Conservation (phyloP, 768 basidiomycete species). For the Tulasnella calospora region DNA sequence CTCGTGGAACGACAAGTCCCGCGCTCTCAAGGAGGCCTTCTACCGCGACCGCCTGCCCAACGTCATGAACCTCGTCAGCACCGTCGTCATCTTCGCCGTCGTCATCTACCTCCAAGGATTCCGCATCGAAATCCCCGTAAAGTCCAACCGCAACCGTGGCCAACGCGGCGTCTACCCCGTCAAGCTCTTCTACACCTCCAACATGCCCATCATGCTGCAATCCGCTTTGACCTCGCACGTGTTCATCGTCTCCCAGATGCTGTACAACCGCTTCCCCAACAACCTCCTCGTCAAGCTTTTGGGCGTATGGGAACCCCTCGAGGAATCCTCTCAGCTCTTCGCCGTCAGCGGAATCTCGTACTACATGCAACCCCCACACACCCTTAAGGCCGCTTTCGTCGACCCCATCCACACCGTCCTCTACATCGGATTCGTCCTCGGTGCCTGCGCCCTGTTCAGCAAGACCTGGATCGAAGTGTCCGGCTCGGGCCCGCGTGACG, state of each 20-base stretch:
- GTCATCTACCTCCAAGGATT: slow-evolving; percentile 99
- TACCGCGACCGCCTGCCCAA: slow-evolving; percentile 97
- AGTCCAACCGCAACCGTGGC: slow-evolving; percentile 94
- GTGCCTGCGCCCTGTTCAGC: slow-evolving; percentile 93
- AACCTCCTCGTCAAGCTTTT: slow-evolving; percentile 81
- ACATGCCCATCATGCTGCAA: slow-evolving; percentile 99
- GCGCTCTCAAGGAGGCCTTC: slow-evolving; percentile 95
- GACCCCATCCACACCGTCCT: slow-evolving; percentile 92
- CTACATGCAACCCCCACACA: slow-evolving; percentile 92
- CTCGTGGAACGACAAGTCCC: slow-evolving; percentile 97
- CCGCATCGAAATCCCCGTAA: slow-evolving; percentile 97
- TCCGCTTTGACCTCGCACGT: slow-evolving; percentile 88
- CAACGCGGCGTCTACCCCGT: slow-evolving; percentile 93
- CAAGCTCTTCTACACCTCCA: slow-evolving; percentile 97
- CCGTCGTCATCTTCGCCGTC: slow-evolving; percentile 82
- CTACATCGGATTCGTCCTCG: slow-evolving; percentile 88
- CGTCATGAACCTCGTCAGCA: slow-evolving; percentile 94
- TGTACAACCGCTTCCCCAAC: slow-evolving; percentile 75
- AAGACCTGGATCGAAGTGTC: slow-evolving; percentile 99
- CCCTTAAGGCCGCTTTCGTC: slow-evolving; percentile 74
- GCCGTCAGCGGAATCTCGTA: slow-evolving; percentile 91
- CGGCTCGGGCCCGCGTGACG: slow-evolving; percentile 89
- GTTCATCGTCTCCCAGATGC: slow-evolving; percentile 95
- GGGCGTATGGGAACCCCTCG: slow-evolving; percentile 98
- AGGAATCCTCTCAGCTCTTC: slow-evolving; percentile 87